Evolutionary conservation across 2,329 filamentous ascomycete genomes (phyloP), one percentile per base, ranked within the genome.

Genomic region (Ceratocystis smalleyi): DNA sequence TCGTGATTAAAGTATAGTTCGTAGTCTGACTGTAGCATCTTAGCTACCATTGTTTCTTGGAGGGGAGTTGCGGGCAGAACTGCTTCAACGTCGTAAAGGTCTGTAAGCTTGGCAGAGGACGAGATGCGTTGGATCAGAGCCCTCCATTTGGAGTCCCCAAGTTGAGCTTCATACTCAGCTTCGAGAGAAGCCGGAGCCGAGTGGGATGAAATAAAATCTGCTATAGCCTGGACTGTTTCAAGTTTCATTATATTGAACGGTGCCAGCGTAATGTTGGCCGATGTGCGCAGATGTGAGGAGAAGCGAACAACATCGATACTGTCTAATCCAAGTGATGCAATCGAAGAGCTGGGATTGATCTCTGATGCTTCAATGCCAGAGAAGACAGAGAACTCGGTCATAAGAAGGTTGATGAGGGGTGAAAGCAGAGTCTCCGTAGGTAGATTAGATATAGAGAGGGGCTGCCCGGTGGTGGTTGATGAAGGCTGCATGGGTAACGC

Each of bases 221-320:
- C 66, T 71, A 95, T 88, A 2, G 75, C 80, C 0, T 78, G 72
- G 43, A 96, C 85, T 0, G 82, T 89, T 62, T 87, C 83, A 2
- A 79, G 79, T 62, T 82, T 85, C 79, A 95, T 87, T 24, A 96
- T 85, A n/a, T 79, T 77, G 68, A 89, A 88, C n/a, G 91, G 83
- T 0, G 85, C 76, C 10, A 95, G 72, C 0, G 75, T 71, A 22
- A 94, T 75, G 0, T 79, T 81, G 5, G 24, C 22, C 19, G 40
- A 35, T 55, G 79, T 81, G 68, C 81, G 87, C 1, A 96, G 77
- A 63, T 84, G 81, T 0, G 89, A 85, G 0, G 88, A 87, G 0
- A 96, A 76, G 69, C 90, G 95, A 72, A 96, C 92, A 1, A 87
- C 82, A 73, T 96, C 91, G 65, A 96, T 95, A 70, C 91, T 96